These are phyloP conservation scores for Dunaliella primolecta DNA, from an alignment of 139 green algal species.

Conservation along the genomic window DNA sequence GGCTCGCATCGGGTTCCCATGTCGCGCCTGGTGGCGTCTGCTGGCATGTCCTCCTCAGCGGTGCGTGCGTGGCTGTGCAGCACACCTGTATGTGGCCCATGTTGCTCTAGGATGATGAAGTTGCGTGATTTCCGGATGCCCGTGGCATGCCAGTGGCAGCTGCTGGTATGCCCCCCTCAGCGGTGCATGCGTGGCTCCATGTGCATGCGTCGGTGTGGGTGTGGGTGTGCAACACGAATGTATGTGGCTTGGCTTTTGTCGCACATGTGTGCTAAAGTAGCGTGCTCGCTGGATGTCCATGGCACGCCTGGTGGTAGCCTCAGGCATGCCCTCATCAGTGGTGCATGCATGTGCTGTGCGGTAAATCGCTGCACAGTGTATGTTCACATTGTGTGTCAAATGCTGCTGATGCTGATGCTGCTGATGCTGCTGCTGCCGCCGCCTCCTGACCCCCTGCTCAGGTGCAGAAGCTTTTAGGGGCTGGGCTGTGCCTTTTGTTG, in stretches of 20 bases:
- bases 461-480: too few relatives aligned
- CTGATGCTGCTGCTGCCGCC: too few relatives aligned
- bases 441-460: too few relatives aligned
- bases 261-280: too few relatives aligned
- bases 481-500: too few relatives aligned
- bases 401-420: too few relatives aligned
- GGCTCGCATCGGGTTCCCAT: conserved; percentile 34
- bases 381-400: too few relatives aligned
- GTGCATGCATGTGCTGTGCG: too few relatives aligned
- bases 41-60: conserved; percentile 29
- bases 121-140: too few relatives aligned
- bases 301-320: too few relatives aligned
- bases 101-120: neutral
- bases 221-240: neutral
- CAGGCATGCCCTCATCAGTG: neutral
- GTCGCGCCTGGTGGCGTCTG: conserved; percentile 34
- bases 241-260: neutral
- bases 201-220: too few relatives aligned
- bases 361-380: too few relatives aligned
- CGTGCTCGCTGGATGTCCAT: conserved; percentile 39
- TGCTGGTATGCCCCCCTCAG: conserved; percentile 23
- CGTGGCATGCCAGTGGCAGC: conserved; percentile 37
- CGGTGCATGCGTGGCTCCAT: conserved; percentile 17
- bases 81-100: neutral
- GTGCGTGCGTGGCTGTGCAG: conserved; percentile 7